phyloP scores from a whole-genome alignment of 23 red algal genomes.

The Gracilariopsis chorda region DNA sequence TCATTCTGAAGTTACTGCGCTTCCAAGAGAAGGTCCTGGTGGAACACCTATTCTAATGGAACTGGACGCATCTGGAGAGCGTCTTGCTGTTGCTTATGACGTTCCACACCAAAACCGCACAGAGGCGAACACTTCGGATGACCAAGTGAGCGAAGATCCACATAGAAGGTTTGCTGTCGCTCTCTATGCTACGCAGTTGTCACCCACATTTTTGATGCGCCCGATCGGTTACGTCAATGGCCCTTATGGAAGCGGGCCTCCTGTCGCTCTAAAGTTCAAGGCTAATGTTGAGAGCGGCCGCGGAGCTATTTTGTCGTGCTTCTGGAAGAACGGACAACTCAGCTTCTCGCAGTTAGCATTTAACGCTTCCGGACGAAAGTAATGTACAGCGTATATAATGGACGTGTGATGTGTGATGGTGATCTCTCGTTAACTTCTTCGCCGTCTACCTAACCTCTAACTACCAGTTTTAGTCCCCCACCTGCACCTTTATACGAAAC shows the following conservation, averaged over 20 bases:
- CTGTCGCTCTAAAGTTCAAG: constrained; percentile 50
- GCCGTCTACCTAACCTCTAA: too few species aligned
- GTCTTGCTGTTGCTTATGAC: constrained; percentile 48
- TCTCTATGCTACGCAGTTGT: constrained; percentile 46
- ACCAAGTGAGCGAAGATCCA: constrained; percentile 15
- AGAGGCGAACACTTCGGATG: not conserved
- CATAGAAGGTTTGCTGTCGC: constrained; percentile 43
- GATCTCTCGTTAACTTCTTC: too few species aligned
- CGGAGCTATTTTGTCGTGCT: constrained; percentile 11
- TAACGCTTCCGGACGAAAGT: constrained; percentile 9
- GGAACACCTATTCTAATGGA: constrained; percentile 55
- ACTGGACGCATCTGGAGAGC: constrained; percentile 33
- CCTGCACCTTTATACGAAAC: too few species aligned
- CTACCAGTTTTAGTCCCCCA: too few species aligned
- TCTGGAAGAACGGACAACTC: constrained; percentile 42
- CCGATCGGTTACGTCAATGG: constrained; percentile 48
- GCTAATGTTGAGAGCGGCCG: not conserved
- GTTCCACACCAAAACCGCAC: not conserved
- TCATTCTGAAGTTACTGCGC: constrained; percentile 34
- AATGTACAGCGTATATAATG: not conserved
- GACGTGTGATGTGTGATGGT: too few species aligned
- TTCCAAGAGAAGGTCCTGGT: constrained; percentile 52
- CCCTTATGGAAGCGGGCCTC: constrained; percentile 39
- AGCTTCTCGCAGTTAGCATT: constrained; percentile 47
- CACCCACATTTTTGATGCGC: constrained; percentile 33